Evolutionary conservation across 1,284 basidiomycete genomes (phyloP).

Genomic region (Cystobasidium slooffiae): DNA sequence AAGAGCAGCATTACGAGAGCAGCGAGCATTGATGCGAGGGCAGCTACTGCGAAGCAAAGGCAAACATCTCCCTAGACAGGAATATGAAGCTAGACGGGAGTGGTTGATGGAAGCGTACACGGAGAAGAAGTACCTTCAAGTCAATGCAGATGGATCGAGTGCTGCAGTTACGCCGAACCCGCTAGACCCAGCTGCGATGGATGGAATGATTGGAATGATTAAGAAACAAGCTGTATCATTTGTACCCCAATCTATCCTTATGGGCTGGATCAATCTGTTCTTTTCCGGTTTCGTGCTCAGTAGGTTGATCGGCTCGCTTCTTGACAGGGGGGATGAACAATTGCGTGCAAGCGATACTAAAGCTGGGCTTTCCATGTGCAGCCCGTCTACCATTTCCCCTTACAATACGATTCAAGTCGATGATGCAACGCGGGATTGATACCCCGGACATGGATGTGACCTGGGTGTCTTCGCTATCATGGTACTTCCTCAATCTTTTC

Average conservation of each 20-base stretch:
- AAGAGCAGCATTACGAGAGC: conserved; percentile 82
- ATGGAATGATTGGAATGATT: conserved; percentile 98
- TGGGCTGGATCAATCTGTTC: conserved; percentile 99
- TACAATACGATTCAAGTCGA: conserved; percentile 96
- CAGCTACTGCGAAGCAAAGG: conserved; percentile 77
- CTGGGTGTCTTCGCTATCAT: conserved; percentile 98
- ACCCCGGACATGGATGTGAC: conserved; percentile 96
- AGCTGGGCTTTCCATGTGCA: conserved; percentile 55
- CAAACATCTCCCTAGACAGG: conserved; percentile 68
- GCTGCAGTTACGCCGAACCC: conserved; percentile 62
- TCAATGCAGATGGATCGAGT: conserved; percentile 63
- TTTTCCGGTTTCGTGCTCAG: conserved; percentile 97
- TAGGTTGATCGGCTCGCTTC: conserved; percentile 61
- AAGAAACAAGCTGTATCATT: conserved; percentile 96
- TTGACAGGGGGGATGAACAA: background rate
- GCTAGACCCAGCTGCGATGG: conserved; percentile 91
- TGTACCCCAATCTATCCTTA: conserved; percentile 84
- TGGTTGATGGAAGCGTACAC: conserved; percentile 65
- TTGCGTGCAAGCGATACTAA: background rate
- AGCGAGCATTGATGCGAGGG: conserved; percentile 84
- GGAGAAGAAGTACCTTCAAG: conserved; percentile 80
- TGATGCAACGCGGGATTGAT: conserved; percentile 94
- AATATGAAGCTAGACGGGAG: conserved; percentile 49
- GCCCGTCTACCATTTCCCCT: conserved; percentile 97
- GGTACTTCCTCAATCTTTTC: conserved; percentile 99